Evolutionary conservation across 176 grass and related monocot species (phyloP).

Genomic region (Eragrostis curvula): DNA sequence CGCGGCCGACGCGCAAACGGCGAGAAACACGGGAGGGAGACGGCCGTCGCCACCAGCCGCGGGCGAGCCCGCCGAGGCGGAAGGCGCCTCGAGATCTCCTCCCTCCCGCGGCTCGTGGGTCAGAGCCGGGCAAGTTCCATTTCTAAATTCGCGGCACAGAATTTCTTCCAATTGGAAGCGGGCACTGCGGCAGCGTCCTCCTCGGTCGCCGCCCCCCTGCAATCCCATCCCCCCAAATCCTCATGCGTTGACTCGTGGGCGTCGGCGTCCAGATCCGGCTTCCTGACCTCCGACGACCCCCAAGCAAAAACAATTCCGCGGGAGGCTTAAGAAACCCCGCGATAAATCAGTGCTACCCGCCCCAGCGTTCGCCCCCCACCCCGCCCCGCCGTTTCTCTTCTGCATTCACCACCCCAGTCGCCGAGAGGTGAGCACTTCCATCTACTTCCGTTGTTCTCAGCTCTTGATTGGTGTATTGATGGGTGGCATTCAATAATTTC

Average conservation of each 20-base stretch:
- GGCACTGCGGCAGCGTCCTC: background rate
- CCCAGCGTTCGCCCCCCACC: background rate
- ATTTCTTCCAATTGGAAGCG: background rate
- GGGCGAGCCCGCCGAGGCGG: conserved; percentile 28
- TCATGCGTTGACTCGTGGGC: background rate
- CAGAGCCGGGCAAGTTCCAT: conserved; percentile 7
- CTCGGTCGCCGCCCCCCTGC: background rate
- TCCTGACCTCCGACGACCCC: background rate
- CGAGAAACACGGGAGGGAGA: background rate
- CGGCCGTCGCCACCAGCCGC: background rate
- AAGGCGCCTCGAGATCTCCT: conserved; percentile 15
- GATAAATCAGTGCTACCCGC: conserved; percentile 9
- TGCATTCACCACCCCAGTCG: background rate
- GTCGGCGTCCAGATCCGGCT: conserved; percentile 23
- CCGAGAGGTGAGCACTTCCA: conserved; percentile 26
- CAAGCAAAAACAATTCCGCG: conserved; percentile 7
- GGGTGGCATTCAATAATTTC: background rate
- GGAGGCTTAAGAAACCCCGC: background rate
- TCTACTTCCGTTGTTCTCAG: background rate
- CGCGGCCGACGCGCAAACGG: background rate
- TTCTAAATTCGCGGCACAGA: background rate
- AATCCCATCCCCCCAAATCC: background rate
- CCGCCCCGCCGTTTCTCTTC: background rate
- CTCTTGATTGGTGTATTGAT: background rate
- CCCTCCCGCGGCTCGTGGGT: conserved; percentile 13